Base-by-base conservation (phyloP, 2,329 filamentous ascomycete genomes). In the Paecilomyces niveus region DNA sequence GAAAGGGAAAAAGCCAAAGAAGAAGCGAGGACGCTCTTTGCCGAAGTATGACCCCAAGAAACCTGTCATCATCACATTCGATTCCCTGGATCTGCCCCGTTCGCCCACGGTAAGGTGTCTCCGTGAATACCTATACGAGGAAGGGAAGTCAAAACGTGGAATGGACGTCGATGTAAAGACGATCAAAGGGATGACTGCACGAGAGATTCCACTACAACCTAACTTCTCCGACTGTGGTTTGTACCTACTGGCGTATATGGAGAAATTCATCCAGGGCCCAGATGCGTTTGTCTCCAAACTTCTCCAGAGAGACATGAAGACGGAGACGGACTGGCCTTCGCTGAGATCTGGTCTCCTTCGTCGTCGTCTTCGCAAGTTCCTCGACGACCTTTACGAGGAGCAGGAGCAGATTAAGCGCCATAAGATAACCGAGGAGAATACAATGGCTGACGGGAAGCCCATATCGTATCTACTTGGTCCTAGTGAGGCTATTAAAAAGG, bases 141-240 rank as follows among this genome's bases (percentile, higher is more conserved):
- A 97, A 75, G 88, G 89, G 3, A 80, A 81, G 63, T 80, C 75
- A 78, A 94, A 85, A 67, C 78, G 77, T n/a, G 69, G 73, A 13
- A 74, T 82, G 61, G 70, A 77, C 4, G 75, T 83, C 13, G 70
- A 78, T 10, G 69, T 72, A n/a, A 72, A 70, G 4, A 65, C 74
- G 10, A 74, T 85, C 57, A 78, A 79, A 61, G 85, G 83, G 3
- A 85, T 89, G 78, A 91, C 85, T 45, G 90, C 89, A 3, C 88
- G 84, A 60, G 80, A 82, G 7, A 87, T 97, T 13, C 93, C 94
- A 0, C 76, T 83, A 61, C 94, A 99, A 72, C 76, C 84, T 54
- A 97, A 99, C 68, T 89, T 83, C 65, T 92, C 85, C 61, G 94
- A 99, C 70, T 99, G 94, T 67, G 94, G 94, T 8, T 78, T 97